A percentile compares a stretch with the other conserved stretches of the same genome.
Evolutionary conservation across 1,284 basidiomycete genomes (phyloP).

Genomic region (Moniliophthora roreri): DNA sequence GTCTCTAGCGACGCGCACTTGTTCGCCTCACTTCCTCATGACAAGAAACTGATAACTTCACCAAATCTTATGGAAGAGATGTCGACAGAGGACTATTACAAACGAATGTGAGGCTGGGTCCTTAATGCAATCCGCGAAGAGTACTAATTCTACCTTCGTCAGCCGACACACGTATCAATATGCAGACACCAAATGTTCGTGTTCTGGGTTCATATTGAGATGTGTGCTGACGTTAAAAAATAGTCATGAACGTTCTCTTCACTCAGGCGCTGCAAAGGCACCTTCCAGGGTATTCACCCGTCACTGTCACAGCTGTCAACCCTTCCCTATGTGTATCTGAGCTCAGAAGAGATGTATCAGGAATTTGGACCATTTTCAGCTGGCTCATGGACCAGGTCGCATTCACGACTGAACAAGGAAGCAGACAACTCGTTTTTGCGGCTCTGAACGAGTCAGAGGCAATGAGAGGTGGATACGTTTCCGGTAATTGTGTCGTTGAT

Average conservation of each 20-base stretch:
- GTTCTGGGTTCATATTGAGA: not conserved
- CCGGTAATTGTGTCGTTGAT: slow-evolving; percentile 8
- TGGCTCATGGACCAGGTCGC: slow-evolving; percentile 21
- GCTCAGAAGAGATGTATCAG: slow-evolving; percentile 29
- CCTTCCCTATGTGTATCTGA: slow-evolving; percentile 50
- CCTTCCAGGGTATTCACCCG: slow-evolving; percentile 28
- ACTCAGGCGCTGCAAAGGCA: slow-evolving; percentile 36
- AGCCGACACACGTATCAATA: not conserved
- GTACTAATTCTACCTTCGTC: not conserved
- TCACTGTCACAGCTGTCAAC: slow-evolving; percentile 38
- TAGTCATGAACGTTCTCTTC: slow-evolving; percentile 46
- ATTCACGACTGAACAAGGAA: slow-evolving; percentile 14
- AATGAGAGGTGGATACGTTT: slow-evolving; percentile 11
- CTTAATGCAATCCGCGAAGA: too few relatives aligned
- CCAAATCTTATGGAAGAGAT: slow-evolving; percentile 31
- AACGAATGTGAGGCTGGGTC: slow-evolving; percentile 21
- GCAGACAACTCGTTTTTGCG: slow-evolving; percentile 14
- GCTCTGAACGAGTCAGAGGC: slow-evolving; percentile 11
- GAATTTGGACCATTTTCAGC: slow-evolving; percentile 18
- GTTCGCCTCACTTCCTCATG: slow-evolving; percentile 19
- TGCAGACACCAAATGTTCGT: slow-evolving; percentile 33
- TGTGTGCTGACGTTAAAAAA: not conserved
- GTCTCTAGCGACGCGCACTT: slow-evolving; percentile 40
- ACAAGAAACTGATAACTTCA: slow-evolving; percentile 23
- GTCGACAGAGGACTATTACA: slow-evolving; percentile 29